These are phyloP conservation scores for Trichoderma citrinoviride DNA, from an alignment of 2,329 filamentous ascomycete genomes.

Conservation along the genomic window DNA sequence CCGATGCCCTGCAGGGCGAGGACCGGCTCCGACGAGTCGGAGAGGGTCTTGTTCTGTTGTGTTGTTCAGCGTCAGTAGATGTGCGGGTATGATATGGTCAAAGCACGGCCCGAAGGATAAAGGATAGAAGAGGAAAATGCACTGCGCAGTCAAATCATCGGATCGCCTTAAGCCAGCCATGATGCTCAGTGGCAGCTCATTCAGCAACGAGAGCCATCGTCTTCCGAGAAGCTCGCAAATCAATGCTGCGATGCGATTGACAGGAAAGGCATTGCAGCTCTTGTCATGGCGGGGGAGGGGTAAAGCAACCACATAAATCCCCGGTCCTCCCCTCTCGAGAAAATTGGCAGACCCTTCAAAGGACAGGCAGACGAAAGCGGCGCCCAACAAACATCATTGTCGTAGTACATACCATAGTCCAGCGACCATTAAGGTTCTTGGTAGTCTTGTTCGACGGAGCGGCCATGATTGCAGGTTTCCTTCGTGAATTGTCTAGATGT, in stretches of 20 bases:
- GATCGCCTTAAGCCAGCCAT: no score
- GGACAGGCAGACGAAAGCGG: not conserved
- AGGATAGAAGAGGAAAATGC: no score
- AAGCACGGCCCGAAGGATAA: no score
- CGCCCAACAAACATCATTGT: not conserved
- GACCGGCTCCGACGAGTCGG: slow-evolving; percentile 64
- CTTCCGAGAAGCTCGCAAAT: no score
- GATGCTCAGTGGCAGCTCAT: no score
- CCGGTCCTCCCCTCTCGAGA: not conserved
- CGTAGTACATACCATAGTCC: slow-evolving; percentile 58
- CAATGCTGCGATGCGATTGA: not conserved
- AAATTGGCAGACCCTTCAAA: not conserved
- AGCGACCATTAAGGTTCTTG: slow-evolving; percentile 66
- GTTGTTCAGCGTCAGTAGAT: slow-evolving; percentile 1
- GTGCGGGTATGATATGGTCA: not conserved
- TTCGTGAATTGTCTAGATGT: not conserved
- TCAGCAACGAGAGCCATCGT: no score
- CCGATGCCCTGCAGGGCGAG: slow-evolving; percentile 70
- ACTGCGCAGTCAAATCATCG: no score
- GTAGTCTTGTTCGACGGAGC: slow-evolving; percentile 65
- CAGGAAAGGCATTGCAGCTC: not conserved
- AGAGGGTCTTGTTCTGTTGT: slow-evolving; percentile 69
- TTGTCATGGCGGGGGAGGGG: slow-evolving; percentile 7
- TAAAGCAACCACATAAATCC: not conserved
- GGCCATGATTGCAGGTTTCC: slow-evolving; percentile 57